A percentile compares a stretch with the other conserved stretches of the same genome.
Conservation (phyloP, 163 green algal species). For the Prototheca wickerhamii region DNA sequence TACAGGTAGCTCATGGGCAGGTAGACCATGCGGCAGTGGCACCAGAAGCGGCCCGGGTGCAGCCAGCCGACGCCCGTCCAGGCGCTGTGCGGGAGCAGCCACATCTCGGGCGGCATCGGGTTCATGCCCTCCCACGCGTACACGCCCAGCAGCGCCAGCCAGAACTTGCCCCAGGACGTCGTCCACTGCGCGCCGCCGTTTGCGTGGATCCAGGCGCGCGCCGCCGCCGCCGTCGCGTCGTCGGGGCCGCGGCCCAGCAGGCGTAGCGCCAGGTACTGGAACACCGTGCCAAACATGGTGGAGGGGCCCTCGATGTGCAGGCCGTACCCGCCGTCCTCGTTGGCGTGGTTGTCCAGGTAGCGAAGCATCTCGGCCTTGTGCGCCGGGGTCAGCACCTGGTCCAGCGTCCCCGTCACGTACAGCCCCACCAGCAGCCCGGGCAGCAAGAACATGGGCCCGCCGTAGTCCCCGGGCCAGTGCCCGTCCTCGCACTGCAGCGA, state of each 20-base stretch:
- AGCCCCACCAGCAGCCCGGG: slow-evolving; percentile 81
- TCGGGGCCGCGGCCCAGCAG: slow-evolving; percentile 70
- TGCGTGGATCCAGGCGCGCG: slow-evolving; percentile 70
- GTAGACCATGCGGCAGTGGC: slow-evolving; percentile 99
- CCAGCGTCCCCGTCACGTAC: slow-evolving; percentile 59
- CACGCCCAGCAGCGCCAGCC: slow-evolving; percentile 86
- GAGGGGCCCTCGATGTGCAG: slow-evolving; percentile 95
- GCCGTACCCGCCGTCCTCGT: slow-evolving; percentile 90
- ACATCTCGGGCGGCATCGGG: slow-evolving; percentile 95
- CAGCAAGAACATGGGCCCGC: slow-evolving; percentile 98
- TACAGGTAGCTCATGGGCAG: slow-evolving; percentile 98
- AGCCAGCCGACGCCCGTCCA: slow-evolving; percentile 72
- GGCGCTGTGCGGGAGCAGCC: slow-evolving; percentile 84
- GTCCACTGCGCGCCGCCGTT: slow-evolving; percentile 70
- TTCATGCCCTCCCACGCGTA: slow-evolving; percentile 95
- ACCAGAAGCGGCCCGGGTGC: slow-evolving; percentile 95
- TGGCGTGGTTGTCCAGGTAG: slow-evolving; percentile 93
- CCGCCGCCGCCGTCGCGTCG: slow-evolving; percentile 27
- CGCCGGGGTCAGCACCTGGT: slow-evolving; percentile 47
- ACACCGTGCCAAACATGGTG: slow-evolving; percentile 96
- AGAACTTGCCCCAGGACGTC: slow-evolving; percentile 99
- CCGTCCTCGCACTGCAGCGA: slow-evolving; percentile 86
- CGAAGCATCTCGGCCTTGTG: slow-evolving; percentile 74
- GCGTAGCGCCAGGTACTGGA: slow-evolving; percentile 81
- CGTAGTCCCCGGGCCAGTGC: slow-evolving; percentile 95